A percentile compares a stretch with the other conserved stretches of the same genome.
These are phyloP conservation scores for Hypocreales sp. DNA, from an alignment of 2,329 filamentous ascomycete species.

Conservation along the genomic window DNA sequence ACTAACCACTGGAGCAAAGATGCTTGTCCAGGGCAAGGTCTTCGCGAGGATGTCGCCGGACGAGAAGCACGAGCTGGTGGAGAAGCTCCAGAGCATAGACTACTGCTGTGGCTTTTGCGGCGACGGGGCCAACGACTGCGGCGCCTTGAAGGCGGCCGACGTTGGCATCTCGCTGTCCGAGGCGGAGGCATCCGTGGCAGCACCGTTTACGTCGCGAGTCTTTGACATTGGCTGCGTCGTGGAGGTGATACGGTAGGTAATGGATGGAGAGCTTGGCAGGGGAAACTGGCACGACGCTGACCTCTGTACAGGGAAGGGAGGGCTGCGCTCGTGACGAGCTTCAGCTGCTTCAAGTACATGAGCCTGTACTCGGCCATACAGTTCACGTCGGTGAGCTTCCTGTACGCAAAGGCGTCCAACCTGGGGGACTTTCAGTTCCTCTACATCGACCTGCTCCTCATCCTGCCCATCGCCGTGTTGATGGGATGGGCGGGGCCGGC, in stretches of 20 bases:
- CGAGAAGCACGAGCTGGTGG: slow-evolving; percentile 93
- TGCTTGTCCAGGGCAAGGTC: slow-evolving; percentile 83
- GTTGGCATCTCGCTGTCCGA: slow-evolving; percentile 95
- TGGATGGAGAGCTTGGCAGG: background rate
- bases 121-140: slow-evolving; percentile 94
- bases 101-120: slow-evolving; percentile 95
- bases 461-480: slow-evolving; percentile 91
- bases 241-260: slow-evolving; percentile 59
- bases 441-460: slow-evolving; percentile 85
- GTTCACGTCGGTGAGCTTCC: slow-evolving; percentile 91
- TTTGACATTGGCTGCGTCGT: slow-evolving; percentile 96
- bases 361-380: slow-evolving; percentile 98
- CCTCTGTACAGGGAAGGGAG: slow-evolving; percentile 55
- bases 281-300: slow-evolving; percentile 7
- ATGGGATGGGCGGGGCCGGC: slow-evolving; percentile 96
- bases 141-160: slow-evolving; percentile 89
- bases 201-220: slow-evolving; percentile 85
- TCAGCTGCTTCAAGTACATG: slow-evolving; percentile 99
- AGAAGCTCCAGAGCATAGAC: slow-evolving; percentile 90
- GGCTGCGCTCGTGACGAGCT: slow-evolving; percentile 91
- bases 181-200: slow-evolving; percentile 94
- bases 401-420: slow-evolving; percentile 88
- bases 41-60: slow-evolving; percentile 98
- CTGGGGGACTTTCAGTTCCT: slow-evolving; percentile 96
- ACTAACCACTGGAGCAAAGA: too few species aligned